Conservation (phyloP, 2,329 filamentous ascomycete species). For the Paraphaeosphaeria sporulosa region DNA sequence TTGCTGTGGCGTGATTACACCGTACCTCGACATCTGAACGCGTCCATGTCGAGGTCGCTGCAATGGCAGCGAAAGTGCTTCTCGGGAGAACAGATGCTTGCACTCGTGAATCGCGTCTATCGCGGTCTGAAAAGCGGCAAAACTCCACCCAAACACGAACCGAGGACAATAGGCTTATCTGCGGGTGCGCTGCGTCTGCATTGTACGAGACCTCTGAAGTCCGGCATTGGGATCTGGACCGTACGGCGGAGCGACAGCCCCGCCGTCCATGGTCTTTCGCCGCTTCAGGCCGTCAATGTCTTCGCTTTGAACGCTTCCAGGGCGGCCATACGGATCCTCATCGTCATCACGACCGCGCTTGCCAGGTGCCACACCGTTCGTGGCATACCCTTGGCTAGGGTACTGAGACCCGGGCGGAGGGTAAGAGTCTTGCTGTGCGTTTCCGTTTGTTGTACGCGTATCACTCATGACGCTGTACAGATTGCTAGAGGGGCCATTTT, state of each 20-base stretch:
- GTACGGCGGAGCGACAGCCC: constrained; percentile 44
- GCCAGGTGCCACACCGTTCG: constrained; percentile 68
- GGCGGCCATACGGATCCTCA: constrained; percentile 71
- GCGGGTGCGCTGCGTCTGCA: constrained; percentile 37
- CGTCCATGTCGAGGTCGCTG: neutral
- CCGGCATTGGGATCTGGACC: constrained; percentile 40
- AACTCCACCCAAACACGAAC: constrained; percentile 28
- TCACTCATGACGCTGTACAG: constrained; percentile 91
- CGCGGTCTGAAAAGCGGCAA: constrained; percentile 29
- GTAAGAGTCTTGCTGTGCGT: constrained; percentile 73
- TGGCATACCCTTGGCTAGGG: constrained; percentile 64
- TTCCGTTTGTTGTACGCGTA: constrained; percentile 74
- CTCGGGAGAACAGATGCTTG: constrained; percentile 28
- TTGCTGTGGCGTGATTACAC: constrained; percentile 7
- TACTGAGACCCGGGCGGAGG: constrained; percentile 70
- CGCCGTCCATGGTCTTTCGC: constrained; percentile 73
- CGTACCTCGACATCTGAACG: constrained; percentile 1
- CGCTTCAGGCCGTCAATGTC: constrained; percentile 75
- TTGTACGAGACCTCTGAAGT: constrained; percentile 44
- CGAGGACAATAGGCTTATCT: constrained; percentile 31
- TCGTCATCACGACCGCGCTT: constrained; percentile 71
- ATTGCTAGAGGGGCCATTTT: constrained; percentile 74
- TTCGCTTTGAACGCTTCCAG: constrained; percentile 62
- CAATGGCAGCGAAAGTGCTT: constrained; percentile 10
- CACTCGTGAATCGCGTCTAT: constrained; percentile 31